Percentiles rank a stretch among this genome's conserved stretches.
Evolutionary conservation across 1,139 yeast genomes (phyloP).

Genomic region (Kodamaea fungicola): DNA sequence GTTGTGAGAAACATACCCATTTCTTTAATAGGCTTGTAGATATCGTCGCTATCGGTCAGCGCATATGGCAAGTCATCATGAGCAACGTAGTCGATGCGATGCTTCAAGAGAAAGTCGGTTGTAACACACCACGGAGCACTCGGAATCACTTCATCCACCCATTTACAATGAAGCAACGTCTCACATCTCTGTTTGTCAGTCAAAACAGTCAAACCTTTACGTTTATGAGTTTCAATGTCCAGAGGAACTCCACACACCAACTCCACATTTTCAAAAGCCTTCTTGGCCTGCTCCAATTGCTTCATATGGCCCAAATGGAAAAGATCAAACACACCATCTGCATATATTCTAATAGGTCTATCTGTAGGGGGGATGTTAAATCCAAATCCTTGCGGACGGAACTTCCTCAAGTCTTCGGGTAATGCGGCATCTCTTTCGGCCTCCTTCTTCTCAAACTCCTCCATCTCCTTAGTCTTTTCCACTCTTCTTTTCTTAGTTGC

Average conservation of each 20-base stretch:
- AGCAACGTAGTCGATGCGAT: conserved; percentile 91
- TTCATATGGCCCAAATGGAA: conserved; percentile 98
- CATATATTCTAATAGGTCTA: conserved; percentile 86
- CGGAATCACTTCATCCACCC: conserved; percentile 97
- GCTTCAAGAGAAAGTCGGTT: conserved; percentile 71
- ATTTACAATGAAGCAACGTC: conserved; percentile 81
- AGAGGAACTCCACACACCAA: conserved; percentile 91
- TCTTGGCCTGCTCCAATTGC: conserved; percentile 89
- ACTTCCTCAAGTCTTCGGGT: conserved; percentile 63
- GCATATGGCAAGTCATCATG: conserved; percentile 97
- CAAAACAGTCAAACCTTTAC: conserved; percentile 90
- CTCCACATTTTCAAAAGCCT: conserved; percentile 79
- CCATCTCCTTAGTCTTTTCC: conserved; percentile 25
- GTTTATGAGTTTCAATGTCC: conserved; percentile 84
- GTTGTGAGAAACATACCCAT: conserved; percentile 89
- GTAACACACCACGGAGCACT: conserved; percentile 96
- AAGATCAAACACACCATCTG: conserved; percentile 96
- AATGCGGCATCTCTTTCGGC: conserved; percentile 53
- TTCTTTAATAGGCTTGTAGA: conserved; percentile 87
- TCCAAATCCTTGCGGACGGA: conserved; percentile 64
- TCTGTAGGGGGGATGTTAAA: conserved; percentile 83
- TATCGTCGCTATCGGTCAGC: conserved; percentile 81
- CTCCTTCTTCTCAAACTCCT: conserved; percentile 49
- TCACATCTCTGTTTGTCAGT: conserved; percentile 86
- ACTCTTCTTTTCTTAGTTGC: conserved; percentile 5